Conservation (phyloP, 2,329 filamentous ascomycete species). For the Podosphaera leucotricha region DNA sequence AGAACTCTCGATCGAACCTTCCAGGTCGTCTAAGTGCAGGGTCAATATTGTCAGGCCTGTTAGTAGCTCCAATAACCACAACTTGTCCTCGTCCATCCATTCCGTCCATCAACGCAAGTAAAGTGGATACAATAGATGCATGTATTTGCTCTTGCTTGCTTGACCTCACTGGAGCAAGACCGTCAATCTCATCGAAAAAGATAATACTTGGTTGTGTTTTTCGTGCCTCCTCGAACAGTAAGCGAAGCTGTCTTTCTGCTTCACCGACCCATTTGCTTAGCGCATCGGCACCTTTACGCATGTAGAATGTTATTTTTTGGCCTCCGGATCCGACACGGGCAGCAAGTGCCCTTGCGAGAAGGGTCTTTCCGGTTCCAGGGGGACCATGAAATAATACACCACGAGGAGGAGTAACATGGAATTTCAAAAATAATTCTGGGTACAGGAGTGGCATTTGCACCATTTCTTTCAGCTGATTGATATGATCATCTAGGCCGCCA, state of each 20-base stretch:
- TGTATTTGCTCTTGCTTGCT: constrained; percentile 99
- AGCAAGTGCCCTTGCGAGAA: constrained; percentile 80
- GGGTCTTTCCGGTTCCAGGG: constrained; percentile 81
- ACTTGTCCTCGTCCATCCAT: constrained; percentile 98
- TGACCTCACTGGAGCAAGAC: constrained; percentile 79
- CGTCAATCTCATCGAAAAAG: constrained; percentile 98
- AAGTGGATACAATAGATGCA: constrained; percentile 83
- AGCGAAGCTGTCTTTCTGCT: constrained; percentile 77
- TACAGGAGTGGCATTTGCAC: constrained; percentile 84
- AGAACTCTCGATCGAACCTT: constrained; percentile 92
- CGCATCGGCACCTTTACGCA: constrained; percentile 95
- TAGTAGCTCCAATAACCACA: constrained; percentile 96
- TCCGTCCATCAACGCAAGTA: constrained; percentile 88
- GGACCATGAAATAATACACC: constrained; percentile 94
- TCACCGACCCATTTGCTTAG: constrained; percentile 98
- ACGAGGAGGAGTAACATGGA: constrained; percentile 80
- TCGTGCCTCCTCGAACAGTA: constrained; percentile 86
- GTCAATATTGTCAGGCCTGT: constrained; percentile 88
- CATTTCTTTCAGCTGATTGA: constrained; percentile 97
- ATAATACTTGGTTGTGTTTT: constrained; percentile 97
- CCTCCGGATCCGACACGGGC: constrained; percentile 76
- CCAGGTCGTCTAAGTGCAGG: constrained; percentile 84
- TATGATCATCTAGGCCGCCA: constrained; percentile 76
- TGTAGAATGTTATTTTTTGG: constrained; percentile 94
- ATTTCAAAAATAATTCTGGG: constrained; percentile 75